phyloP scores from a whole-genome alignment of 1,139 yeast species.

The Suhomyces bolitotheri region DNA sequence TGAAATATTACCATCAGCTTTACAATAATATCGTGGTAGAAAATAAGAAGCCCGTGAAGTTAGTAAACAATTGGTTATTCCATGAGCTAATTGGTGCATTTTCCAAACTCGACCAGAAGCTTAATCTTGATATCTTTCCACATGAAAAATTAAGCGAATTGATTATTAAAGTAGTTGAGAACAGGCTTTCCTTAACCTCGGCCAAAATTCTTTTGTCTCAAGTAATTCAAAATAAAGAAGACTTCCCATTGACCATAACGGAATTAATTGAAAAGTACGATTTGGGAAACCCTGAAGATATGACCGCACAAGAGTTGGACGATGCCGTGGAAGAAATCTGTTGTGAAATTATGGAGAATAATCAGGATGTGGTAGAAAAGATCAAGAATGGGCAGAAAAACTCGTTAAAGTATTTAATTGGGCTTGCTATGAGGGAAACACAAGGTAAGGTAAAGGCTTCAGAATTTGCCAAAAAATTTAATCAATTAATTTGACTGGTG shows the following conservation, averaged over 20 bases:
- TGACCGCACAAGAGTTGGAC: constrained; percentile 30
- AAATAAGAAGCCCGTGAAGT: constrained; percentile 28
- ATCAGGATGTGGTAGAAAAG: constrained; percentile 59
- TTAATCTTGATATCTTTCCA: constrained; percentile 38
- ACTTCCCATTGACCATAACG: constrained; percentile 30
- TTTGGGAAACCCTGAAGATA: constrained; percentile 42
- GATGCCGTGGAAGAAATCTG: constrained; percentile 56
- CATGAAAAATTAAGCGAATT: constrained; percentile 27
- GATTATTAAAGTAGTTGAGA: constrained; percentile 23
- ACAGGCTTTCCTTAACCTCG: constrained; percentile 45
- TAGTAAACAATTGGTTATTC: constrained; percentile 78
- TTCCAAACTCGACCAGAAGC: constrained; percentile 47
- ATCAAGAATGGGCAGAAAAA: constrained; percentile 60
- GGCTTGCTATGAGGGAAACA: constrained; percentile 78
- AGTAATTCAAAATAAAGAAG: constrained; percentile 50
- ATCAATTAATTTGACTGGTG: constrained; percentile 21
- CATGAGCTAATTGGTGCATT: constrained; percentile 78
- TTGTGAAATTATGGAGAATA: constrained; percentile 46
- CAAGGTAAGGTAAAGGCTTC: constrained; percentile 65
- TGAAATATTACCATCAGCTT: constrained; percentile 54
- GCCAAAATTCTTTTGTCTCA: constrained; percentile 66
- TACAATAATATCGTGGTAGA: constrained; percentile 25
- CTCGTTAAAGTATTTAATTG: constrained; percentile 74
- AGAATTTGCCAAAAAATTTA: constrained; percentile 47
- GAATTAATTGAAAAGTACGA: constrained; percentile 57